Conservation (phyloP, 345 rosid species). For the Brassica carinata region DNA sequence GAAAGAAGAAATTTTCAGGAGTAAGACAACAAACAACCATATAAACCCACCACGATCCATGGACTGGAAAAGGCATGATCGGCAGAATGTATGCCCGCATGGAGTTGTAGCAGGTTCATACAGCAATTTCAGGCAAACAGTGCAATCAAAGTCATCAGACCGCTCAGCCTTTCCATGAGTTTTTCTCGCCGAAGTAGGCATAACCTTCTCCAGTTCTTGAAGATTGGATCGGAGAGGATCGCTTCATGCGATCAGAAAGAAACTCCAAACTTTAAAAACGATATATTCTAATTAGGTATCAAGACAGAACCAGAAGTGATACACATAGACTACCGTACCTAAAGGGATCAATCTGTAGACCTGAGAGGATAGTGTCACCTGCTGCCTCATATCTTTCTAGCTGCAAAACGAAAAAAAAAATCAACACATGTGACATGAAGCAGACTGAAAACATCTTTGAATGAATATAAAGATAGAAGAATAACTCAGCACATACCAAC, state of each 20-base stretch:
- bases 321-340: conserved; percentile 51
- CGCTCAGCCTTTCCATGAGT: conserved; percentile 58
- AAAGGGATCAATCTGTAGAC: conserved; percentile 88
- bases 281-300: background rate
- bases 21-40: conserved; percentile 18
- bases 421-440: conserved; percentile 1
- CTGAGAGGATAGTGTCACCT: conserved; percentile 69
- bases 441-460: conserved; percentile 12
- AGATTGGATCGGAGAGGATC: conserved; percentile 73
- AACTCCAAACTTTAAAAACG: conserved; percentile 25
- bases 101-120: conserved; percentile 91
- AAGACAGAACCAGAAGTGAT: conserved; percentile 12
- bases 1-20: background rate
- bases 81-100: conserved; percentile 97
- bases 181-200: conserved; percentile 41
- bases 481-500: conserved; percentile 54
- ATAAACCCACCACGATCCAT: conserved; percentile 81
- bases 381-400: conserved; percentile 89
- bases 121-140: conserved; percentile 85
- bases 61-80: conserved; percentile 82
- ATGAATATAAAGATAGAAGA: background rate
- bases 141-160: conserved; percentile 89
- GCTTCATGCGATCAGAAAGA: conserved; percentile 65
- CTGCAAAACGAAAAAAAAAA: conserved; percentile 43
- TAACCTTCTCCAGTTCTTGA: conserved; percentile 57